Conservation (phyloP, 192 early-diverging fungal species). For the Entrophospora sp. region DNA sequence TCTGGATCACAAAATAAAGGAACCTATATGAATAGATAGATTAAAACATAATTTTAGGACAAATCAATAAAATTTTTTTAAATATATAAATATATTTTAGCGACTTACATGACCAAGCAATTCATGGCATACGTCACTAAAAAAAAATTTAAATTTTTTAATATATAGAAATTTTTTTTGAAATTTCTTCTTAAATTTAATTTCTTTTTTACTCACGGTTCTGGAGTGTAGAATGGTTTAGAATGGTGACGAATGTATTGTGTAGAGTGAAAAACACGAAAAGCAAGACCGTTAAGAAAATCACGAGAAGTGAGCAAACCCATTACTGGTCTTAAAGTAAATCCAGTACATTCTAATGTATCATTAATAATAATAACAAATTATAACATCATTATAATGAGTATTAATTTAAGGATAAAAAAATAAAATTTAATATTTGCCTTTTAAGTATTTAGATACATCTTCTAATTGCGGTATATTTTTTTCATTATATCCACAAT, state of each 20-base stretch:
- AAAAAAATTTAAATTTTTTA: not conserved
- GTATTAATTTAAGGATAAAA: too few species aligned
- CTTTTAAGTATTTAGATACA: conserved; percentile 85
- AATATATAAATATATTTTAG: too few species aligned
- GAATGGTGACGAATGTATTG: conserved; percentile 97
- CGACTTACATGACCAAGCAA: conserved; percentile 84
- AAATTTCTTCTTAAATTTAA: not conserved
- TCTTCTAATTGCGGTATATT: conserved; percentile 86
- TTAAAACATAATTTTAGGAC: not conserved
- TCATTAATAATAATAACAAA: too few species aligned
- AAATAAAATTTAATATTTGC: too few species aligned
- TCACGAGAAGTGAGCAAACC: conserved; percentile 87
- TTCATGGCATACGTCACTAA: conserved; percentile 89
- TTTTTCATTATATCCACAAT: conserved; percentile 79
- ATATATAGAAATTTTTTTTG: not conserved
- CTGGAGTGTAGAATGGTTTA: conserved; percentile 86
- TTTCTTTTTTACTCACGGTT: conserved; percentile 49
- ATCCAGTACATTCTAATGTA: conserved; percentile 84
- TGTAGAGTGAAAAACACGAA: conserved; percentile 94
- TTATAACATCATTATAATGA: too few species aligned
- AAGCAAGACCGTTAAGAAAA: conserved; percentile 93
- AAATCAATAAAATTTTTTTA: not conserved
- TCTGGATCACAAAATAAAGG: conserved; percentile 74
- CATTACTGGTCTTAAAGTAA: conserved; percentile 89
- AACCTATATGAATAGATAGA: conserved; percentile 15